Percentiles rank a stretch among this genome's conserved stretches.
Evolutionary conservation across 768 basidiomycete species (phyloP).

Genomic region (Kwoniella pini): DNA sequence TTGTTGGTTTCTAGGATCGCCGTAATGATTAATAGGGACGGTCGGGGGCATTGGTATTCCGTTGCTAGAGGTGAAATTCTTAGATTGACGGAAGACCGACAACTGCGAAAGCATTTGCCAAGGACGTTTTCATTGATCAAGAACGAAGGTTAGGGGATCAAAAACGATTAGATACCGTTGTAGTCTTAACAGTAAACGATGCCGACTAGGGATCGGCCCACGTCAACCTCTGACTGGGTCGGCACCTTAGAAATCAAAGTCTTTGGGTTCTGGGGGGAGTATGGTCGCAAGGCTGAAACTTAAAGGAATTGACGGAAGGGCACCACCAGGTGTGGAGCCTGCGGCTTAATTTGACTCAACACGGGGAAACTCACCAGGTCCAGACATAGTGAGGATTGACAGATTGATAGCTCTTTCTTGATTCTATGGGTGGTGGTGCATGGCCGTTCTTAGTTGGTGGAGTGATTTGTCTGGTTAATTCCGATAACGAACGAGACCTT

Average conservation of each 20-base stretch:
- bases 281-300: conserved; percentile 75
- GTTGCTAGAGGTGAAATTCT: conserved; percentile 83
- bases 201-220: conserved; percentile 74
- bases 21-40: conserved; percentile 78
- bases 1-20: conserved; percentile 79
- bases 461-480: conserved; percentile 98
- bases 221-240: conserved; percentile 70
- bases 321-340: conserved; percentile 77
- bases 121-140: conserved; percentile 84
- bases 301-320: conserved; percentile 82
- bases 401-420: conserved; percentile 82
- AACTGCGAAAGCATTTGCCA: conserved; percentile 81
- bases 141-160: conserved; percentile 81
- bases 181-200: conserved; percentile 84
- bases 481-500: conserved; percentile 92
- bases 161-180: conserved; percentile 82
- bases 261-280: conserved; percentile 81
- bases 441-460: conserved; percentile 84
- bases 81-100: conserved; percentile 78
- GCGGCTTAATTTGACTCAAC: conserved; percentile 84
- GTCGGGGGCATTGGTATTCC: conserved; percentile 80
- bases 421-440: conserved; percentile 85
- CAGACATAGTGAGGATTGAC: conserved; percentile 74
- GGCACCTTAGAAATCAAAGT: conserved; percentile 87
- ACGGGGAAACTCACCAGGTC: conserved; percentile 81